These are phyloP conservation scores for Metschnikowia santaceciliae DNA, from an alignment of 805 yeast species.

Conservation along the genomic window DNA sequence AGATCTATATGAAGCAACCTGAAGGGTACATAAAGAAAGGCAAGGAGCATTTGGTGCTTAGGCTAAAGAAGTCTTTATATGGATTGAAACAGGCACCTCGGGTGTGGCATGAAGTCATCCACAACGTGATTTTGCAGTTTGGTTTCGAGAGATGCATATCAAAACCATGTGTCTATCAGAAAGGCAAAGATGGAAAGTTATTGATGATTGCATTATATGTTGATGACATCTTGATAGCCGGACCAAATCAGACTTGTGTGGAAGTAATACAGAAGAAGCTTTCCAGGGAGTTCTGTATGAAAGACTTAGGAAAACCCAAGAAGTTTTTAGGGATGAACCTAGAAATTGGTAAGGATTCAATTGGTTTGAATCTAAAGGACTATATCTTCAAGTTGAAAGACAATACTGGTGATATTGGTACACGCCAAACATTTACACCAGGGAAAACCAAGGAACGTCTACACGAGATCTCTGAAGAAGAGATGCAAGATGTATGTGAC, in stretches of 20 bases:
- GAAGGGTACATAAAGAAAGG: too few relatives aligned
- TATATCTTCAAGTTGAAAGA: background rate
- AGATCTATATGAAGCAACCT: too few relatives aligned
- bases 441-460: background rate
- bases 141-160: background rate
- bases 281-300: too few relatives aligned
- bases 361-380: background rate
- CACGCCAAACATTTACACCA: background rate
- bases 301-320: too few relatives aligned
- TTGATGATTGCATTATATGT: background rate
- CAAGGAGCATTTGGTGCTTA: too few relatives aligned
- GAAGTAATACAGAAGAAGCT: background rate
- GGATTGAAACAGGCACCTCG: slow-evolving; percentile 1
- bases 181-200: background rate
- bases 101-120: slow-evolving; percentile 1
- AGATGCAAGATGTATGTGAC: background rate
- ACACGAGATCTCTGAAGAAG: background rate
- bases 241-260: background rate
- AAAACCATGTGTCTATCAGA: background rate
- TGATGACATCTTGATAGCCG: background rate
- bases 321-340: background rate
- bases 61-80: background rate
- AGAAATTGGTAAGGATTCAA: background rate
- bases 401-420: background rate
- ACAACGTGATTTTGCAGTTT: background rate